Evolutionary conservation across 176 grass and related monocot species (phyloP), one percentile per base, ranked within the genome.

Genomic region (Phoenix roebelenii): DNA sequence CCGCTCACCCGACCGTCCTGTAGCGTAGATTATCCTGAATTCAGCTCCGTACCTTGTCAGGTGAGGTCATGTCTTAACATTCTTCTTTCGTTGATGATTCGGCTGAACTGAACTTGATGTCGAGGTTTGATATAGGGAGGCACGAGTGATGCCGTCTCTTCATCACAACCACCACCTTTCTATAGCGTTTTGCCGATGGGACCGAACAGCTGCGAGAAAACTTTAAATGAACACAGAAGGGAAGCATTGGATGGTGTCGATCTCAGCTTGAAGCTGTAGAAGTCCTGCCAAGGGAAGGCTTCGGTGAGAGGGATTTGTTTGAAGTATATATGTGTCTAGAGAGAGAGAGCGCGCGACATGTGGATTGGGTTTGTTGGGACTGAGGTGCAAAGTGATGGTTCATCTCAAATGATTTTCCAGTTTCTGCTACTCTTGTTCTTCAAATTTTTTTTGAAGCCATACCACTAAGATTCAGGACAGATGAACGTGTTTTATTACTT

Each of bases 261-360:
- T 71, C 61, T 91, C 22, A 83, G 80, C n/a, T 77, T 91, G 65
- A 86, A 80, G 52, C 83, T 91, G 0, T 86, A 77, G 73, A 83
- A 60, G 25, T 53, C 61, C 10, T 75, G 49, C 58, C 61, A 16
- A 64, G 55, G 16, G 50, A 16, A 52, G 5, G 55, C 39, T 74
- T 75, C 24, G 44, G 30, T 54, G 51, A 50, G 55, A 30, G 64
- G 5, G 65, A 65, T 22, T 54, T 35, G 56, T 74, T 70, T 70
- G 55, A 5, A 28, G 5, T 22, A 16, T 48, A 16, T 25, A 28
- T 63, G 58, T 63, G 16, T 73, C 58, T 39, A 28, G 17, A 62
- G 23, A 23, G 29, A 73, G 55, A 52, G n/a, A 20, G 20, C 20
- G 20, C 20, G 20, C 20, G 25, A 26, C 25, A 4, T 23, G 55